Conservation (phyloP, 345 rosid species). For the Aquilaria sinensis region DNA sequence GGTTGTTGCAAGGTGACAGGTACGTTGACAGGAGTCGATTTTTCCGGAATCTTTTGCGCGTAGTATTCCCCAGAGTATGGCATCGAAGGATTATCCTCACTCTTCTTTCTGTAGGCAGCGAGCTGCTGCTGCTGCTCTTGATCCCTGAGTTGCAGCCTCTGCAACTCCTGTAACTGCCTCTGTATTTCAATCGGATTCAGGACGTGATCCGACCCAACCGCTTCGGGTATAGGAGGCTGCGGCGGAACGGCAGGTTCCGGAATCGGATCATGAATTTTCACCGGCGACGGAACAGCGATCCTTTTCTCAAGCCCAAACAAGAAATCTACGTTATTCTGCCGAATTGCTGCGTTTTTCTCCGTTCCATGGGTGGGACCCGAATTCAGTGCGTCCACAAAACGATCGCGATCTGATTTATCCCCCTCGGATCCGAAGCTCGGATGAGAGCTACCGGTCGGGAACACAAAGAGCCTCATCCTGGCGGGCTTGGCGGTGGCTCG, state of each 20-base stretch:
- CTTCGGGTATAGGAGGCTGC: constrained; percentile 23
- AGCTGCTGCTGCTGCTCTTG: constrained; percentile 27
- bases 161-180: constrained; percentile 60
- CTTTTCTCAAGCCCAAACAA: constrained; percentile 72
- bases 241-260: constrained; percentile 21
- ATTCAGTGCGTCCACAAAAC: constrained; percentile 67
- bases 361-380: constrained; percentile 35
- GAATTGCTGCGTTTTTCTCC: constrained; percentile 25
- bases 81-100: constrained; percentile 32
- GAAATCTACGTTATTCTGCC: constrained; percentile 53
- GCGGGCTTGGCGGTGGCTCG: constrained; percentile 72
- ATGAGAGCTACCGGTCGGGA: constrained; percentile 33
- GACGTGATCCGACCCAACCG: constrained; percentile 35
- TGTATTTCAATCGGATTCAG: constrained; percentile 43
- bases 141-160: constrained; percentile 72
- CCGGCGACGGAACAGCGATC: constrained; percentile 22
- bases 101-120: constrained; percentile 37
- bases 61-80: constrained; percentile 42
- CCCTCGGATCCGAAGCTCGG: constrained; percentile 49
- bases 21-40: constrained; percentile 19
- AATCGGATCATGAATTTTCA: constrained; percentile 21
- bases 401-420: constrained; percentile 62
- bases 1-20: constrained; percentile 25
- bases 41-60: constrained; percentile 42
- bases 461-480: constrained; percentile 80